These are phyloP conservation scores for Clavariopsis aquatica DNA, from an alignment of 495 filamentous ascomycete genomes.

Conservation along the genomic window DNA sequence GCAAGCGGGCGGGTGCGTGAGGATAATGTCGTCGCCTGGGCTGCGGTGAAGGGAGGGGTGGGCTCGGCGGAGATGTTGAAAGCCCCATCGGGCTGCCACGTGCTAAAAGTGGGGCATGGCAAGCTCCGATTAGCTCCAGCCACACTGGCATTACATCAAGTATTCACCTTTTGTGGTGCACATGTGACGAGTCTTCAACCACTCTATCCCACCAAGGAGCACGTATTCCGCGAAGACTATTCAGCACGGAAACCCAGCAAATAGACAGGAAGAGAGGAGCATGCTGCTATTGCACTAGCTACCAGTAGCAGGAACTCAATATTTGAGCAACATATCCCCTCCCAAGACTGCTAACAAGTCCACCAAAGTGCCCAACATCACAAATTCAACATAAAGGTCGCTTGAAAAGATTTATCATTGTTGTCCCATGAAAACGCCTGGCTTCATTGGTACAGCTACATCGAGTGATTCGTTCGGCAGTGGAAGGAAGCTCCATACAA, in stretches of 20 bases:
- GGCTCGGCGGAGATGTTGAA: background rate
- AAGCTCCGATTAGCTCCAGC: background rate
- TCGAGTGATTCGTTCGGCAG: background rate
- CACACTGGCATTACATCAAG: background rate
- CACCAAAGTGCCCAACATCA: background rate
- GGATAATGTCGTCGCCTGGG: background rate
- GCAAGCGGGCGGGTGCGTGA: background rate
- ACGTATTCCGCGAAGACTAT: no score
- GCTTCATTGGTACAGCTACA: conserved; percentile 26
- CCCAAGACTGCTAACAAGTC: no score
- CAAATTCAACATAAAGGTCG: background rate
- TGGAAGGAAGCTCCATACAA: background rate
- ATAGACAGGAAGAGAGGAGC: no score
- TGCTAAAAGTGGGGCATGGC: conserved; percentile 25
- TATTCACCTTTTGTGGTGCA: no score
- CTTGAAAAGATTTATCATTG: background rate
- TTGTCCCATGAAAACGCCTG: conserved; percentile 5
- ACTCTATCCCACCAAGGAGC: no score
- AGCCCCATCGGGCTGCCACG: conserved; percentile 6
- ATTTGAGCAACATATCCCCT: no score
- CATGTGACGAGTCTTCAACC: no score
- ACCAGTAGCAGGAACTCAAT: no score
- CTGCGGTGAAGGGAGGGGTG: conserved; percentile 1
- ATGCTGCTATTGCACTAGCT: no score
- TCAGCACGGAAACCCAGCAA: no score